Percentiles rank a stretch among this genome's conserved stretches.
Evolutionary conservation across 768 basidiomycete genomes (phyloP).

Genomic region (Kwoniella sp.): DNA sequence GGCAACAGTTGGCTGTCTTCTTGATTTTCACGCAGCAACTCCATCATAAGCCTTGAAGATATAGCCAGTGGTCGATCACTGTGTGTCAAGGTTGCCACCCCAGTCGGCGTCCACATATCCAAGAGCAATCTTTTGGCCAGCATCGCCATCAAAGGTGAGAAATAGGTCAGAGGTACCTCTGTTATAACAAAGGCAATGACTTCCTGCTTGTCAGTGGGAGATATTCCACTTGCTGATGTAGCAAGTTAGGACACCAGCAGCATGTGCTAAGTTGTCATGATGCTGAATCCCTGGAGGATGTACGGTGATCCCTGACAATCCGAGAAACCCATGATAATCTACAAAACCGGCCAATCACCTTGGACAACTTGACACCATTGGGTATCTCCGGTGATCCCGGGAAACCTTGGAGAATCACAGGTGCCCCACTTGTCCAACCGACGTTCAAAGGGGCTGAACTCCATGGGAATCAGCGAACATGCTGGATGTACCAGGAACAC

Average conservation of each 20-base stretch:
- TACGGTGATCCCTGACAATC: too few relatives aligned
- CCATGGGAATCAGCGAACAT: too few relatives aligned
- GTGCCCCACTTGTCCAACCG: too few relatives aligned
- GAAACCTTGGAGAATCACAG: too few relatives aligned
- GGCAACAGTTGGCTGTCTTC: constrained; percentile 56
- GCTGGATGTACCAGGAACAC: too few relatives aligned
- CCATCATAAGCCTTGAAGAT: constrained; percentile 54
- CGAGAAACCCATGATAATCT: too few relatives aligned
- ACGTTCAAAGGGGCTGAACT: too few relatives aligned
- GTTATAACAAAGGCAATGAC: constrained; percentile 37
- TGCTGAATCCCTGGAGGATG: too few relatives aligned
- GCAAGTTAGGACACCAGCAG: constrained; percentile 15
- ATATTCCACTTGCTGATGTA: constrained; percentile 23
- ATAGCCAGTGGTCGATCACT: constrained; percentile 57
- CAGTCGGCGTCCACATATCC: constrained; percentile 51
- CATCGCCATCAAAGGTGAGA: constrained; percentile 21
- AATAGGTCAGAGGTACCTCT: constrained; percentile 27
- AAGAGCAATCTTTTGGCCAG: constrained; percentile 50
- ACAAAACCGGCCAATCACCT: too few relatives aligned
- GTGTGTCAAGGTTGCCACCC: constrained; percentile 45
- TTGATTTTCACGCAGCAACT: constrained; percentile 56
- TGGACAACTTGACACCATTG: too few relatives aligned
- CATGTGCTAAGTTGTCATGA: constrained; percentile 7
- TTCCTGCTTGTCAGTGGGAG: constrained; percentile 31
- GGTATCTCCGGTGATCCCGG: too few relatives aligned